These are phyloP conservation scores for Cyclotella sp. DNA, from an alignment of 108 stramenopile genomes.

Conservation along the genomic window DNA sequence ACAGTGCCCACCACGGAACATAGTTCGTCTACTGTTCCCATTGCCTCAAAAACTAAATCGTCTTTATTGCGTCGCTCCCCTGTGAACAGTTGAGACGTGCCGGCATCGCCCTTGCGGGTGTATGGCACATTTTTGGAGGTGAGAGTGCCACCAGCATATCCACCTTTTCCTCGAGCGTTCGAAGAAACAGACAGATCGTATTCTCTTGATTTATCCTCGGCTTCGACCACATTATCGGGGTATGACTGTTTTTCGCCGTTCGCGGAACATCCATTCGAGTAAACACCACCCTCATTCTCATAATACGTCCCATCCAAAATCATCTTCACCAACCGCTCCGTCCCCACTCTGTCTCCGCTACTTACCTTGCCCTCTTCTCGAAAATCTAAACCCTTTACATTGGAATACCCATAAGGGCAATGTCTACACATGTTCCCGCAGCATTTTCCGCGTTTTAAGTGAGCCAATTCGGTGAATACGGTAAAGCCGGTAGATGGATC, in stretches of 20 bases:
- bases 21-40: constrained; percentile 89
- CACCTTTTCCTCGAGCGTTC: constrained; percentile 45
- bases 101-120: constrained; percentile 75
- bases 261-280: background rate
- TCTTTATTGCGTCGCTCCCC: constrained; percentile 82
- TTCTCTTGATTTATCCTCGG: background rate
- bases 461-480: constrained; percentile 90
- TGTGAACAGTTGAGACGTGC: constrained; percentile 76
- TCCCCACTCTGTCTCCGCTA: constrained; percentile 59
- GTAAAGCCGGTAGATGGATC: constrained; percentile 90
- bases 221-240: background rate
- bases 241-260: too few species aligned
- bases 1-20: constrained; percentile 81
- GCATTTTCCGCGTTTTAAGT: constrained; percentile 86
- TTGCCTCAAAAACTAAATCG: constrained; percentile 76
- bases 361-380: constrained; percentile 34
- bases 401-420: constrained; percentile 91
- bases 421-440: constrained; percentile 95
- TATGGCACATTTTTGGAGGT: constrained; percentile 89
- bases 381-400: constrained; percentile 55
- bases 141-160: constrained; percentile 55
- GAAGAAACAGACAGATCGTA: too few species aligned
- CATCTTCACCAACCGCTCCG: constrained; percentile 29
- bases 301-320: constrained; percentile 53
- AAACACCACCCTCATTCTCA: constrained; percentile 12